These are phyloP conservation scores for Astrothelium subdiscretum DNA, from an alignment of 495 filamentous ascomycete species.

Conservation along the genomic window DNA sequence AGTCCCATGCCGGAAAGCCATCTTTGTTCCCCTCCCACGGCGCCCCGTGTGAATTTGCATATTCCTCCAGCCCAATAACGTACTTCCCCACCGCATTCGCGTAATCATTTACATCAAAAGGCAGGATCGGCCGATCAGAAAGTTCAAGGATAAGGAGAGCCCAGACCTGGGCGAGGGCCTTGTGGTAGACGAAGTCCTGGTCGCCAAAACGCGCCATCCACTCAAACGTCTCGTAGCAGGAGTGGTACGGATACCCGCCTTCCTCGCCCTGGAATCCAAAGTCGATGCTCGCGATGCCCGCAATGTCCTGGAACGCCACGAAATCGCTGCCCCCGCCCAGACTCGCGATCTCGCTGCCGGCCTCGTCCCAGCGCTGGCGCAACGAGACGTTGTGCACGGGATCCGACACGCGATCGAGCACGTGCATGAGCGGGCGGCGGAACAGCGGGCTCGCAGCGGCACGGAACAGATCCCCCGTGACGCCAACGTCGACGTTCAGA, in stretches of 20 bases:
- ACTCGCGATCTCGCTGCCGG: constrained; percentile 44
- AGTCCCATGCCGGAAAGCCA: constrained; percentile 37
- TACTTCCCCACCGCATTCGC: constrained; percentile 49
- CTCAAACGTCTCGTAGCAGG: constrained; percentile 79
- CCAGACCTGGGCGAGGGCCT: constrained; percentile 64
- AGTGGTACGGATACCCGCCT: constrained; percentile 57
- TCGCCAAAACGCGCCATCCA: constrained; percentile 74
- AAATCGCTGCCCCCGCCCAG: constrained; percentile 80
- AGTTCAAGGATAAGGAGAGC: constrained; percentile 77
- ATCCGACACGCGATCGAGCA: constrained; percentile 62
- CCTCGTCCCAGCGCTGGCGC: constrained; percentile 62
- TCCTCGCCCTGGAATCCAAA: constrained; percentile 59
- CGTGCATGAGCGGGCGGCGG: constrained; percentile 53
- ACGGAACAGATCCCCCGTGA: constrained; percentile 59
- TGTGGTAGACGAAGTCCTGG: constrained; percentile 74
- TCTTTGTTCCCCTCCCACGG: constrained; percentile 30
- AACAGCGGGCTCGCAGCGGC: constrained; percentile 73
- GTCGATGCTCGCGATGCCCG: constrained; percentile 83
- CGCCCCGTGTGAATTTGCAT: constrained; percentile 45
- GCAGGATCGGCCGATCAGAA: constrained; percentile 65
- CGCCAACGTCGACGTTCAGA: constrained; percentile 82
- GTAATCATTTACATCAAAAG: constrained; percentile 75
- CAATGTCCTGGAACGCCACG: constrained; percentile 84
- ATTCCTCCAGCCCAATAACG: constrained; percentile 52
- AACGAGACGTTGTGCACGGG: constrained; percentile 62